Conservation (phyloP, 2,329 filamentous ascomycete genomes). For the Fusarium clavum region DNA sequence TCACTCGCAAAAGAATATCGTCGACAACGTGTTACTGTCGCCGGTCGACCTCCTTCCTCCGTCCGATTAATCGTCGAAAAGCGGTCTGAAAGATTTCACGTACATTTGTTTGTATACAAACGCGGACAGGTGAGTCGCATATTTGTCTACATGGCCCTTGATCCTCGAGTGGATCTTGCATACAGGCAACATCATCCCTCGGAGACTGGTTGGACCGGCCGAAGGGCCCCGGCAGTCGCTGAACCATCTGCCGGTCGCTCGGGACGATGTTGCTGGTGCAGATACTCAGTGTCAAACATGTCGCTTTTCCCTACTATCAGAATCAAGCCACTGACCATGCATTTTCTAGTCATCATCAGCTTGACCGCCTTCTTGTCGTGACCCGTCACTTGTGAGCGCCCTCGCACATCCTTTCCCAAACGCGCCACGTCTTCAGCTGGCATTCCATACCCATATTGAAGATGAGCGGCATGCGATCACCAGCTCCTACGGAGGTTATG, state of each 20-base stretch:
- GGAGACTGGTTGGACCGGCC: slow-evolving; percentile 9
- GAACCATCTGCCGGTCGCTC: slow-evolving; percentile 18
- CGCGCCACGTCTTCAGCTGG: slow-evolving; percentile 39
- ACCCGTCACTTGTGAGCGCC: slow-evolving; percentile 41
- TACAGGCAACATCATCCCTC: slow-evolving; percentile 10
- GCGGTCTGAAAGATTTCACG: slow-evolving; percentile 27
- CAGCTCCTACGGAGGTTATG: slow-evolving; percentile 62
- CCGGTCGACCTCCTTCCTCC: slow-evolving; percentile 42
- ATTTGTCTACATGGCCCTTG: slow-evolving; percentile 14
- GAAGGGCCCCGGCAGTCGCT: slow-evolving; percentile 18
- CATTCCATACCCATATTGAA: slow-evolving; percentile 38
- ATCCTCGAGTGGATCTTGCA: slow-evolving; percentile 27
- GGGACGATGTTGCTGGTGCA: slow-evolving; percentile 7
- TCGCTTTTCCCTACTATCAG: background rate
- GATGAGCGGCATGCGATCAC: slow-evolving; percentile 56
- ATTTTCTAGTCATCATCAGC: slow-evolving; percentile 34
- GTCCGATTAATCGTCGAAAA: slow-evolving; percentile 24
- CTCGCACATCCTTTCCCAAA: slow-evolving; percentile 35
- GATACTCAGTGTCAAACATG: slow-evolving; percentile 14
- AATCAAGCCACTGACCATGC: slow-evolving; percentile 34
- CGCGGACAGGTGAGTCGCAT: slow-evolving; percentile 39
- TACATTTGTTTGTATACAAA: slow-evolving; percentile 38
- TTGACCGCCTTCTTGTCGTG: slow-evolving; percentile 44
- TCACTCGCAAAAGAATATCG: slow-evolving; percentile 19
- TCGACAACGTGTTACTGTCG: slow-evolving; percentile 41